Evolutionary conservation across 2,329 filamentous ascomycete species (phyloP).

Genomic region (Herpotrichia juniperi): DNA sequence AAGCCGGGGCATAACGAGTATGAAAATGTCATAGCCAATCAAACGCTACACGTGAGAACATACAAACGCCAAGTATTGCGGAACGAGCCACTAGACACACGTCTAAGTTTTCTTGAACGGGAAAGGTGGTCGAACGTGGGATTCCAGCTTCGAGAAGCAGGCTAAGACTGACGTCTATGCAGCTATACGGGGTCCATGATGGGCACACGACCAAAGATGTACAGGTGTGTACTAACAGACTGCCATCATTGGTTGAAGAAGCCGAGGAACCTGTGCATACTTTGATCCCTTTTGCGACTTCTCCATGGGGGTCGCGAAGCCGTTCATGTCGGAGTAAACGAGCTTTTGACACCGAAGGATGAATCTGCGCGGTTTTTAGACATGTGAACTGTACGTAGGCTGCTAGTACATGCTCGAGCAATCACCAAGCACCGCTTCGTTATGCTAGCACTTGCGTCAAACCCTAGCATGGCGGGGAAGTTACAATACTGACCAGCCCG

Average conservation of each 20-base stretch:
- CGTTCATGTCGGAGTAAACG: too few relatives aligned
- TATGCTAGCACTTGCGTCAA: too few relatives aligned
- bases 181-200: not conserved
- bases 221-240: not conserved
- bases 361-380: too few relatives aligned
- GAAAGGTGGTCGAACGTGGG: slow-evolving; percentile 8
- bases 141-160: slow-evolving; percentile 15
- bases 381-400: too few relatives aligned
- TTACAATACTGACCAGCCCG: not conserved
- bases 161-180: slow-evolving; percentile 2
- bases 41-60: slow-evolving; percentile 19
- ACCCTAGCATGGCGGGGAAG: too few relatives aligned
- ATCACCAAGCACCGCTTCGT: too few relatives aligned
- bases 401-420: too few relatives aligned
- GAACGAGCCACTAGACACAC: not conserved
- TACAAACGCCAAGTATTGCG: slow-evolving; percentile 11
- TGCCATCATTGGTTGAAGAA: not conserved
- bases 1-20: not conserved
- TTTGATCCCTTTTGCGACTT: too few relatives aligned
- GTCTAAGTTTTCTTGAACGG: not conserved
- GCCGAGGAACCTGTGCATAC: too few relatives aligned
- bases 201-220: slow-evolving; percentile 7
- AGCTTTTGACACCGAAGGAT: too few relatives aligned
- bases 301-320: too few relatives aligned
- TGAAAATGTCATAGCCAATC: slow-evolving; percentile 14